A percentile compares a stretch with the other conserved stretches of the same genome.
Evolutionary conservation across 192 early-diverging fungal species (phyloP).

Genomic region (Mortierella antarctica): DNA sequence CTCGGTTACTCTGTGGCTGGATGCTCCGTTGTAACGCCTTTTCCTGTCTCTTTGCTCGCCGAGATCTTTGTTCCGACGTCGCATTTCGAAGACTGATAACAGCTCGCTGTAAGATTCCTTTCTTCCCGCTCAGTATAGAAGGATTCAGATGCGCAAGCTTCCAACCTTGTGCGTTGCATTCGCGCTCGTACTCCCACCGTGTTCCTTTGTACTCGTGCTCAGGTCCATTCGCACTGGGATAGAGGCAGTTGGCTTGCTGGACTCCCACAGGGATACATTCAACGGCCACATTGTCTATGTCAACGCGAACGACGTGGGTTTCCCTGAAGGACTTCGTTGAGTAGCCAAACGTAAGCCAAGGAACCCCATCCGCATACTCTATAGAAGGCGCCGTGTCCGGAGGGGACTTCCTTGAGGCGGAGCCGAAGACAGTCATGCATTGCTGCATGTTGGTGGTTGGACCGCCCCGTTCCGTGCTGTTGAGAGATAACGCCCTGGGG

Average conservation of each 20-base stretch:
- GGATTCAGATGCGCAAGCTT: conserved; percentile 83
- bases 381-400: conserved; percentile 39
- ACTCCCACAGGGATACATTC: conserved; percentile 66
- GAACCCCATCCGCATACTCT: conserved; percentile 60
- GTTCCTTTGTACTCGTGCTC: conserved; percentile 77
- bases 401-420: conserved; percentile 8
- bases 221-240: conserved; percentile 80
- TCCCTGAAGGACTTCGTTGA: conserved; percentile 71
- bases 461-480: not conserved
- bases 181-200: conserved; percentile 86
- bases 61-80: conserved; percentile 74
- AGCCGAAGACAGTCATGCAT: conserved; percentile 11
- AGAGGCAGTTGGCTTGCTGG: conserved; percentile 82
- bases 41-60: conserved; percentile 79
- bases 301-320: conserved; percentile 76
- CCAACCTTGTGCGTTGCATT: conserved; percentile 90
- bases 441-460: not conserved
- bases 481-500: not conserved
- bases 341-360: conserved; percentile 78
- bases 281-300: conserved; percentile 70
- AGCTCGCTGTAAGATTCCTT: conserved; percentile 85
- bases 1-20: not conserved
- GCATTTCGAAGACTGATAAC: conserved; percentile 85
- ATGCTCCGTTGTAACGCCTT: conserved; percentile 66
- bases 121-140: conserved; percentile 68